Evolutionary conservation across 2,329 filamentous ascomycete genomes (phyloP).

Genomic region (Ceratocystis destructans): DNA sequence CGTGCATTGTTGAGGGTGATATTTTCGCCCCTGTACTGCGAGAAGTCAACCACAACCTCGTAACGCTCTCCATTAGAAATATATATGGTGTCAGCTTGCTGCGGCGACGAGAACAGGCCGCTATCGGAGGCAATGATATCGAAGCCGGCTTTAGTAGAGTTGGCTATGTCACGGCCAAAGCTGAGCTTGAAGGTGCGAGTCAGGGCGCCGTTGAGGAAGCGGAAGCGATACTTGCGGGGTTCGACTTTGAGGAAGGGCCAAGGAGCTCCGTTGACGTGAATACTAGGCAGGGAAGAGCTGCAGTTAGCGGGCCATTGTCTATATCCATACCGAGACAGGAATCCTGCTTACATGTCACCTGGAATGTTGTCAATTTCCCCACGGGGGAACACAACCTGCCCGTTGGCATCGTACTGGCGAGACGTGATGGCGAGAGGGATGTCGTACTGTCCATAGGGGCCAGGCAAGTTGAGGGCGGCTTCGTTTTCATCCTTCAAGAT

Average conservation of each 20-base stretch:
- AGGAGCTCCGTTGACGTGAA: conserved; percentile 36
- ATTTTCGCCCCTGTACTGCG: conserved; percentile 34
- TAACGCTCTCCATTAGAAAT: conserved; percentile 44
- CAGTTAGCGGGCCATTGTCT: neutral
- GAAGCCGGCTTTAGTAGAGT: conserved; percentile 30
- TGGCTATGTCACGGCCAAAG: conserved; percentile 28
- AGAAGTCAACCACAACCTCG: conserved; percentile 45
- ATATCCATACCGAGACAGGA: too few species aligned
- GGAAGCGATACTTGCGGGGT: conserved; percentile 45
- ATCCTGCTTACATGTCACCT: conserved; percentile 33
- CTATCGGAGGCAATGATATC: conserved; percentile 41
- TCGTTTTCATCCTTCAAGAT: conserved; percentile 39
- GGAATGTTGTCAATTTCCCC: conserved; percentile 36
- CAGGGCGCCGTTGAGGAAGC: conserved; percentile 38
- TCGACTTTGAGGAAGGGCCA: conserved; percentile 47
- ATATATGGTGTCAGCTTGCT: conserved; percentile 20
- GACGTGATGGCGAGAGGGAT: conserved; percentile 37
- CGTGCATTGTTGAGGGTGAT: conserved; percentile 28
- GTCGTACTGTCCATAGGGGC: conserved; percentile 37
- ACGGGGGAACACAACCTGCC: conserved; percentile 34
- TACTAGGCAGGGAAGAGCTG: neutral
- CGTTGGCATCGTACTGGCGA: conserved; percentile 39
- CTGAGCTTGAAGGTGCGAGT: conserved; percentile 36
- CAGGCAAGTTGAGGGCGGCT: conserved; percentile 35
- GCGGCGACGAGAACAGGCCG: conserved; percentile 31